Conservation (phyloP, 352 stramenopile species). For the Thalassiosira livingstoniorum region DNA sequence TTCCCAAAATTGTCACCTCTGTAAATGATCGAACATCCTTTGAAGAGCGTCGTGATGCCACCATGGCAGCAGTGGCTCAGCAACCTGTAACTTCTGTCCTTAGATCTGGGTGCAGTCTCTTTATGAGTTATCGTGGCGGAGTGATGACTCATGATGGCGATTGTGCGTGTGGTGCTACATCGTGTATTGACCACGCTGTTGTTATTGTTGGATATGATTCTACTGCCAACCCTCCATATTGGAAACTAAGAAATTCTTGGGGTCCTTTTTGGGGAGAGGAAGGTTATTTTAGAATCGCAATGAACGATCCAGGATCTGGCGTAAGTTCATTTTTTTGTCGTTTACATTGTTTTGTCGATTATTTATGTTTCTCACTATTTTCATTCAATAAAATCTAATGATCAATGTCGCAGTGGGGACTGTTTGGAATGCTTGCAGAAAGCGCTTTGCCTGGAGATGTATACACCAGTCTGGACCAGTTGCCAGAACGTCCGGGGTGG, state of each 20-base stretch:
- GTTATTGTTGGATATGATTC: conserved; percentile 92
- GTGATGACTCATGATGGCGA: conserved; percentile 74
- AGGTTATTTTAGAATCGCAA: conserved; percentile 62
- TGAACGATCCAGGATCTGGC: conserved; percentile 34
- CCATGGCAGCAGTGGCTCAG: conserved; percentile 89
- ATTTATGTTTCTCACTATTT: too few species aligned
- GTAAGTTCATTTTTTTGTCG: too few species aligned
- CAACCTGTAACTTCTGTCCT: conserved; percentile 90
- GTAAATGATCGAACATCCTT: conserved; percentile 48
- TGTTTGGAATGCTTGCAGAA: conserved; percentile 67
- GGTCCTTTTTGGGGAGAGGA: conserved; percentile 85
- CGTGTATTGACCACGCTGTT: conserved; percentile 93
- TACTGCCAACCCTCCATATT: conserved; percentile 85
- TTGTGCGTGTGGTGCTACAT: conserved; percentile 89
- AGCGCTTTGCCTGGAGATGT: conserved; percentile 25
- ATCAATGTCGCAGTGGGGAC: conserved; percentile 45
- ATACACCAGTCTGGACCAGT: conserved; percentile 18
- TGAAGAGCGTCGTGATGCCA: conserved; percentile 81
- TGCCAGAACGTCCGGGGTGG: conserved; percentile 26
- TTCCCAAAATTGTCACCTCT: conserved; percentile 40
- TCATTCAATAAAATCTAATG: too few species aligned
- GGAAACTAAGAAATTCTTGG: conserved; percentile 97
- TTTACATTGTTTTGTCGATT: too few species aligned
- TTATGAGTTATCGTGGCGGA: conserved; percentile 75
- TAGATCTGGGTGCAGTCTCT: conserved; percentile 83